These are phyloP conservation scores for Dalbergia oliveri DNA, from an alignment of 306 rosid species.

Conservation along the genomic window DNA sequence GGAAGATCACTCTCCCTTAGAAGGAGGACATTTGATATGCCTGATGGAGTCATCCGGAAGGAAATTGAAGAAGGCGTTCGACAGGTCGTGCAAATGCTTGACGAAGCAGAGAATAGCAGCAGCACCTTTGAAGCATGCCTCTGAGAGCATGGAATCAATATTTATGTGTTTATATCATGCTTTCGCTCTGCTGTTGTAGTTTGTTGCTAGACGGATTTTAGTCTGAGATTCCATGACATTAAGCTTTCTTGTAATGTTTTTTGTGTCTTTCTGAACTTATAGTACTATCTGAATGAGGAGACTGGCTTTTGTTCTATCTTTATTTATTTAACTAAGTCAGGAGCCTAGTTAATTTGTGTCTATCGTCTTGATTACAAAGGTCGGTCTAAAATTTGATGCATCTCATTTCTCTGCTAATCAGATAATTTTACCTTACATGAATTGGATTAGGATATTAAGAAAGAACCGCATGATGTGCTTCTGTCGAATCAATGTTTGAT, in stretches of 20 bases:
- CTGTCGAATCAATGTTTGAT: too few relatives aligned
- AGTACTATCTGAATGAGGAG: constrained; percentile 8
- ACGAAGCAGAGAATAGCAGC: constrained; percentile 65
- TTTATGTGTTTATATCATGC: constrained; percentile 21
- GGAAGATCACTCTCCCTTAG: constrained; percentile 73
- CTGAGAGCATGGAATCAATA: constrained; percentile 39
- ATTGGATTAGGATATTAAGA: neutral
- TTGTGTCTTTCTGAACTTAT: constrained; percentile 34
- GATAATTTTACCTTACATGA: neutral
- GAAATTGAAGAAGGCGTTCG: constrained; percentile 92
- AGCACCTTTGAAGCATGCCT: constrained; percentile 54
- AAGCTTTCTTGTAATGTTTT: constrained; percentile 40
- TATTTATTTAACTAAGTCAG: constrained; percentile 14
- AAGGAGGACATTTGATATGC: constrained; percentile 90
- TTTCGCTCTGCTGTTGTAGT: constrained; percentile 45
- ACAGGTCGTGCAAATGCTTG: constrained; percentile 81
- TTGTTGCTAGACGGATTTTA: constrained; percentile 47
- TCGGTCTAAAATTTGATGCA: neutral
- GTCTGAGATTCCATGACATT: constrained; percentile 40
- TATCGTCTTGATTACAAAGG: neutral
- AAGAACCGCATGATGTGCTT: too few relatives aligned
- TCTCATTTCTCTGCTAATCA: neutral
- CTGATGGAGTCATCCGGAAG: constrained; percentile 71
- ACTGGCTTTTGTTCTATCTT: neutral
- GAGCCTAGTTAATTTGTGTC: constrained; percentile 9